Base-by-base conservation (phyloP, 139 green algal genomes). In the Chlorella sp. region DNA sequence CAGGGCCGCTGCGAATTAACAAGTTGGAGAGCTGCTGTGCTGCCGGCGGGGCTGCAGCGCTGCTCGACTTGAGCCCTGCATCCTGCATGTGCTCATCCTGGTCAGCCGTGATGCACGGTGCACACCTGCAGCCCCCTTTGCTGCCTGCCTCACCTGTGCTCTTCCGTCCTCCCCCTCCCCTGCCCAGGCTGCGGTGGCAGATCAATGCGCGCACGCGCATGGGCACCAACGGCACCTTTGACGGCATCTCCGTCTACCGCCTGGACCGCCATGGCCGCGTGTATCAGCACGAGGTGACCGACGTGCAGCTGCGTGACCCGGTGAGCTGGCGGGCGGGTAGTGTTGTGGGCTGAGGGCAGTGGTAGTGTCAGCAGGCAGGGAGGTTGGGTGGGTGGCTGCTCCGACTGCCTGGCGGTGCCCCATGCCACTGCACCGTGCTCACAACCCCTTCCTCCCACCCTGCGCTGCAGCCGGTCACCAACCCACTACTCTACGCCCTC, bases 201-300 rank as follows among this genome's bases (percentile, higher is more conserved):
- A 93, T 99, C 28, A 92, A 95, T 55, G 97, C 94, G 51, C 88
- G 93, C 18, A 95, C 97, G 23, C 91, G 97, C 32, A 94, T 95
- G 17, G 98, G 96, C 94, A 91, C 98, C 72, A 91, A 92, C 5
- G 94, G 93, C 74, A 87, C 85, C 0, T 98, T 99, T 89, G 97
- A 99, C 56, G 97, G 97, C 68, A 94, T 98, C 55, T 98, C 92
- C 11, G 92, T 93, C 17, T 99, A 98, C 93, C 97, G 96, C 81
- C 90, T 99, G 63, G 96, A 99, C 88, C 84, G 70, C 13, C 41
- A 86, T 2, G 93, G 92, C 28, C 90, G 92, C 44, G 97, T 99
- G 36, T 98, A 98, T 74, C 94, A 98, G 92, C 96, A 99, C 88
- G 69, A 65, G 28, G 91, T 98, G 55, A 87, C 94, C 74, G 96